These are phyloP conservation scores for Schoenoplectus triqueter DNA, from an alignment of 202 grass and related monocot genomes.

Conservation along the genomic window DNA sequence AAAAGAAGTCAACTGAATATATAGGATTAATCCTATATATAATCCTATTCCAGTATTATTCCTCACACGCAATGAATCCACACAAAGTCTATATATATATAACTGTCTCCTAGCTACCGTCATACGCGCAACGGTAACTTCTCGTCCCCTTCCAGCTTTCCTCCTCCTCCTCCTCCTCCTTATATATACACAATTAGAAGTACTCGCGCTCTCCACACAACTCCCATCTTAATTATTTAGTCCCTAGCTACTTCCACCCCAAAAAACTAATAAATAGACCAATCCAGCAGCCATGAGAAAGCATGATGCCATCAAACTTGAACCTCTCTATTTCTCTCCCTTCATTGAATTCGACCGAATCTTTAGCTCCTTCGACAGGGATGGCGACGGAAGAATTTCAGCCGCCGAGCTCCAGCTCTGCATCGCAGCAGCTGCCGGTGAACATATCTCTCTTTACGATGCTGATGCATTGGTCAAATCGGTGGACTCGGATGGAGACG, in stretches of 20 bases:
- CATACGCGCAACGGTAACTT: constrained; percentile 19
- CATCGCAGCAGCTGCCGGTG: constrained; percentile 35
- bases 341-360: constrained; percentile 36
- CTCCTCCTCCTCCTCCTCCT: not conserved
- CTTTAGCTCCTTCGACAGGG: constrained; percentile 55
- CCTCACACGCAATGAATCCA: too few relatives aligned
- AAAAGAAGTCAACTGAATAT: too few relatives aligned
- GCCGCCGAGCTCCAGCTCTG: constrained; percentile 47
- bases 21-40: too few relatives aligned
- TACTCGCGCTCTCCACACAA: too few relatives aligned
- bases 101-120: not conserved
- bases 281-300: constrained; percentile 17
- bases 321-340: not conserved
- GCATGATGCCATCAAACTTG: constrained; percentile 14
- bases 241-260: too few relatives aligned
- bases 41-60: too few relatives aligned
- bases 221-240: too few relatives aligned
- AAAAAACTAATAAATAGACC: not conserved
- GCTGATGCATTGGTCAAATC: constrained; percentile 41
- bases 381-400: constrained; percentile 66
- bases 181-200: not conserved
- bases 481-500: constrained; percentile 56
- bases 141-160: not conserved
- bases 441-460: constrained; percentile 49
- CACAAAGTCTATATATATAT: too few relatives aligned